Evolutionary conservation across 495 filamentous ascomycete species (phyloP), one percentile per base, ranked within the genome.

Genomic region (Aspergillus panamensis): DNA sequence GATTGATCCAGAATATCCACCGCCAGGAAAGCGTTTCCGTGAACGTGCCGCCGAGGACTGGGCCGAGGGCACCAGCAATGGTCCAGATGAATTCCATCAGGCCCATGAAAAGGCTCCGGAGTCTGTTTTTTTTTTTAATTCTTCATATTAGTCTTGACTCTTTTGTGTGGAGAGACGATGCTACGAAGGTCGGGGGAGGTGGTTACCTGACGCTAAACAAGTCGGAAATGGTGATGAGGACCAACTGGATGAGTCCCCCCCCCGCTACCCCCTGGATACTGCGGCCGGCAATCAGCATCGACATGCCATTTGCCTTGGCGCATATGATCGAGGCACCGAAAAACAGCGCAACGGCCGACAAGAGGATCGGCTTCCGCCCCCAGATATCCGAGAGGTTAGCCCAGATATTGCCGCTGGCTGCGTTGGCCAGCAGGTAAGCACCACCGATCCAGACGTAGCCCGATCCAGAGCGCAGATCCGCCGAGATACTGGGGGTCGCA

Each of bases 1-100:
- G 67, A 62, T 90, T 90, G 72, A 91, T 84, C 83, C 83, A 90
- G 66, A 87, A 91, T 31, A 80, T 80, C 77, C 85, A 87, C 32
- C 84, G 66, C 89, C 88, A 91, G 5, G 74, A 75, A 13, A 84
- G 75, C 4, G 77, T 72, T 45, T 86, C 74, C 0, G 87, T 80
- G 49, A 92, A 85, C 2, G 78, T 76, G 17, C 88, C 88, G 12
- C 88, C 88, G 2, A 91, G 71, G 3, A 92, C 64, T 1, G 88
- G 89, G 0, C 89, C 89, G 6, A 85, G 64, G 7, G 76, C 80
- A 9, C 76, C 79, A 3, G 82, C 83, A 32, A 86, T 58, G 0
- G 79, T 80, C 82, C 83, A 85, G 57, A 83, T 77, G 6, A 76
- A 68, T 56, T 81, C 81, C 19, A 82, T 72, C 6, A 84, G 61